Evolutionary conservation across 2,329 filamentous ascomycete genomes (phyloP).

Genomic region (Bipolaris oryzae): DNA sequence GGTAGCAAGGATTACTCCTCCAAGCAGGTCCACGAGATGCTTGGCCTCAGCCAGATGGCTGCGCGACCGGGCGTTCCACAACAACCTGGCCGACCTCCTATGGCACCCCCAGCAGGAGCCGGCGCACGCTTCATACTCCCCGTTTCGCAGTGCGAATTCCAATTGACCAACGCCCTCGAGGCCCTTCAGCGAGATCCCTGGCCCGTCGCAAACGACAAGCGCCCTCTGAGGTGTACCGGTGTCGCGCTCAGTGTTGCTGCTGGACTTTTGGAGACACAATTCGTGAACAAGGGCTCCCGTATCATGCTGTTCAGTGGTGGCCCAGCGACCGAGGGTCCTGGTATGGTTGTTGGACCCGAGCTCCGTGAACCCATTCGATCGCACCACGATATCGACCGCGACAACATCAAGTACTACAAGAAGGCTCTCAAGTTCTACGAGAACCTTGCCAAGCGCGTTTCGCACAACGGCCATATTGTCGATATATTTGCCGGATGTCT

Average conservation of each 20-base stretch:
- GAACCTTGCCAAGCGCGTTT: conserved; percentile 86
- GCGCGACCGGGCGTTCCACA: conserved; percentile 72
- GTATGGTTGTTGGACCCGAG: conserved; percentile 95
- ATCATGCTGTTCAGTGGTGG: conserved; percentile 98
- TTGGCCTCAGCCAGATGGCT: conserved; percentile 76
- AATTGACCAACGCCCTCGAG: conserved; percentile 94
- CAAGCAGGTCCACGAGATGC: conserved; percentile 99
- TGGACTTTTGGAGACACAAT: conserved; percentile 89
- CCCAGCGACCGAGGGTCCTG: conserved; percentile 92
- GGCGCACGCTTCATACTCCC: conserved; percentile 90
- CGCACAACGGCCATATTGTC: conserved; percentile 95
- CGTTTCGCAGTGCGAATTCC: conserved; percentile 94
- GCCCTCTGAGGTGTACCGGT: conserved; percentile 88
- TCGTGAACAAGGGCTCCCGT: conserved; percentile 91
- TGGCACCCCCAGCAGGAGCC: conserved; percentile 71
- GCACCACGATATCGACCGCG: conserved; percentile 97
- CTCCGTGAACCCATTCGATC: conserved; percentile 95
- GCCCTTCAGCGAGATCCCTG: conserved; percentile 96
- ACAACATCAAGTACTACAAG: conserved; percentile 99
- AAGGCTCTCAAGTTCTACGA: conserved; percentile 99
- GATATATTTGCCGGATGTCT: conserved; percentile 98
- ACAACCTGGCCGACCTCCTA: conserved; percentile 73
- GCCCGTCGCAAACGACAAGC: conserved; percentile 93
- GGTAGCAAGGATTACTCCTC: conserved; percentile 98
- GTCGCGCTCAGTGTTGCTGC: conserved; percentile 96